Base-by-base conservation (phyloP, 2,329 filamentous ascomycete species). In the Aspergillus novoparasiticus region DNA sequence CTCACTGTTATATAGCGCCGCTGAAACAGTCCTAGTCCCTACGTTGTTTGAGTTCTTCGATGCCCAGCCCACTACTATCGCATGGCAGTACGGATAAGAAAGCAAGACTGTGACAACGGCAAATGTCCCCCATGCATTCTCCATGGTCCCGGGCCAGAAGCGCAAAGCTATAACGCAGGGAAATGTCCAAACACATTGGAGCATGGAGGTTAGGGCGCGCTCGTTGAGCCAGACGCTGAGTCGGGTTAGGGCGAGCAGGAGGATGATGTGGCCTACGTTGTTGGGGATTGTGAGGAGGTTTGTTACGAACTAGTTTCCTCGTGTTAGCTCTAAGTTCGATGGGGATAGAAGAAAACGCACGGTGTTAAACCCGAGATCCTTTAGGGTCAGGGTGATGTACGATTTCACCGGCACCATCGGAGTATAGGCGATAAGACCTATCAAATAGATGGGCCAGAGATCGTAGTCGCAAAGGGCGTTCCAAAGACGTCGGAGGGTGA, bases 11-110 rank as follows among this genome's bases (percentile, higher is more conserved):
- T 89, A 89, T 23, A 86, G 43, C 6, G 68, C 87, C 0, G 86
- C 84, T 0, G 86, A 85, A 2, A 90, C 86, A 1, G 87, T 86
- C 10, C 87, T 80, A 4, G 85, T 86, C 14, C 87, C 81, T 16
- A 90, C 86, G 0, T 83, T 81, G 64, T 87, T 87, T 2, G 86
- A 84, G 69, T 90, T 90, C 57, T 86, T 82, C 8, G 85, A 87
- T 2, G 84, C 87, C 73, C 86, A 84, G 0, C 82, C 86, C 0
- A 89, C 87, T 2, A 87, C 75, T 36, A 89, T 84, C 0, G 87
- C 85, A 70, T 89, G 82, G 63, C 79, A 83, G 68, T 87, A 87
- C 0, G 85, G 85, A 60, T 86, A 85, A 0, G 82, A 82, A 1
- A 85, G 73, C 1, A 87, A 70, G 0, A 82, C 75, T 0, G 80